Conservation (phyloP, 139 green algal species). For the Deuterostichococcus epilithicus region DNA sequence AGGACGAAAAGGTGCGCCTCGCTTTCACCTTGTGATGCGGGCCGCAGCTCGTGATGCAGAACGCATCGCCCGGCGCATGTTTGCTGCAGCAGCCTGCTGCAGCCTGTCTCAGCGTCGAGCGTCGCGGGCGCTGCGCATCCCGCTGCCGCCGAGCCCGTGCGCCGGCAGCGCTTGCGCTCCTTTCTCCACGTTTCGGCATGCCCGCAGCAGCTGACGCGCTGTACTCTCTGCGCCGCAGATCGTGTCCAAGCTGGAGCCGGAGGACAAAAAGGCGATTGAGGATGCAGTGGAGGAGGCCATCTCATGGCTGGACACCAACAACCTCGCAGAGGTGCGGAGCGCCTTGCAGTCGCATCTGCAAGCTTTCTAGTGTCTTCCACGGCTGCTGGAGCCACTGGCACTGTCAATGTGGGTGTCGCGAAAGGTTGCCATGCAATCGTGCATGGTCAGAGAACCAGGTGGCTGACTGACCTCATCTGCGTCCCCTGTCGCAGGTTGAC, state of each 20-base stretch:
- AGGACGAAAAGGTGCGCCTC: constrained; percentile 74
- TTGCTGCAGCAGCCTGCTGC: background rate
- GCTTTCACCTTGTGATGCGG: background rate
- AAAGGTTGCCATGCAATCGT: too few relatives aligned
- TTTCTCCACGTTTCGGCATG: too few relatives aligned
- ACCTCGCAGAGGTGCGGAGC: constrained; percentile 68
- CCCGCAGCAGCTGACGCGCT: too few relatives aligned
- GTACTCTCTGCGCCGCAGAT: constrained; percentile 23
- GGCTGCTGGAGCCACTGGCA: too few relatives aligned
- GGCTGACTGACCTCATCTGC: background rate
- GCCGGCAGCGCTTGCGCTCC: too few relatives aligned
- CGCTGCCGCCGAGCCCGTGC: too few relatives aligned
- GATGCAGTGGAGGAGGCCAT: constrained; percentile 81
- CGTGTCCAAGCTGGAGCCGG: constrained; percentile 68
- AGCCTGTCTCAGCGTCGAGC: constrained; percentile 10
- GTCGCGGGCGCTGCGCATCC: too few relatives aligned
- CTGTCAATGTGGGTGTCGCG: too few relatives aligned
- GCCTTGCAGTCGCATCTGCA: background rate
- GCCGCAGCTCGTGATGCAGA: too few relatives aligned
- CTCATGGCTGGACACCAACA: constrained; percentile 93
- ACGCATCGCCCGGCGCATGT: too few relatives aligned
- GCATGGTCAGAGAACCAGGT: too few relatives aligned
- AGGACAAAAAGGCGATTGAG: constrained; percentile 89
- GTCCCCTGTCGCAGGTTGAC: constrained; percentile 55
- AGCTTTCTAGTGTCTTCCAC: background rate